These are phyloP conservation scores for Trichoderma pleuroti DNA, from an alignment of 2,329 filamentous ascomycete species.

Conservation along the genomic window DNA sequence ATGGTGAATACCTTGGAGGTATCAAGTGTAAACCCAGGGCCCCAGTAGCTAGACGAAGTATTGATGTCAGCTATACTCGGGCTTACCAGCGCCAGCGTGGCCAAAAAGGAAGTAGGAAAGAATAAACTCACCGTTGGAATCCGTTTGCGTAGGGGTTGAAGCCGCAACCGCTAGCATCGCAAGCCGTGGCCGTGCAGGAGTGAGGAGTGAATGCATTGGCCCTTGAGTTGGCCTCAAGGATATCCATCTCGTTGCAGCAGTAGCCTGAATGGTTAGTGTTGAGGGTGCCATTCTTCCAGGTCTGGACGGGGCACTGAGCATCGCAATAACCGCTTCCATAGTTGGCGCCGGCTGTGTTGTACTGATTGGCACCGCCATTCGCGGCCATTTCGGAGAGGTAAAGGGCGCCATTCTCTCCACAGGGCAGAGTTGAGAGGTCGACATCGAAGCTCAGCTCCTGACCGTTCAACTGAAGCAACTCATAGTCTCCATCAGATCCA, in stretches of 20 bases:
- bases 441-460: slow-evolving; percentile 64
- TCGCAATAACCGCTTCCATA: slow-evolving; percentile 65
- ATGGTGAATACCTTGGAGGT: slow-evolving; percentile 42
- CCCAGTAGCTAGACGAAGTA: slow-evolving; percentile 29
- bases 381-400: slow-evolving; percentile 56
- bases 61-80: background rate
- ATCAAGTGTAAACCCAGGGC: slow-evolving; percentile 34
- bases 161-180: slow-evolving; percentile 44
- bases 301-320: slow-evolving; percentile 52
- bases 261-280: slow-evolving; percentile 31
- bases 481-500: slow-evolving; percentile 51
- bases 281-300: slow-evolving; percentile 50
- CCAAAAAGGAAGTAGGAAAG: background rate
- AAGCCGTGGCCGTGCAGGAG: slow-evolving; percentile 42
- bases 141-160: slow-evolving; percentile 40
- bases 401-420: slow-evolving; percentile 64
- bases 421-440: slow-evolving; percentile 61
- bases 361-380: slow-evolving; percentile 55
- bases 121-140: slow-evolving; percentile 20
- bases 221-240: slow-evolving; percentile 51
- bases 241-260: slow-evolving; percentile 55
- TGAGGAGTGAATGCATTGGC: slow-evolving; percentile 47
- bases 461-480: slow-evolving; percentile 57
- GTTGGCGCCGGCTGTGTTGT: slow-evolving; percentile 55
- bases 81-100: background rate